Percentiles rank a stretch among this genome's conserved stretches.
These are phyloP conservation scores for Pleurotus salmoneostramineus DNA, from an alignment of 768 basidiomycete species.

Conservation along the genomic window DNA sequence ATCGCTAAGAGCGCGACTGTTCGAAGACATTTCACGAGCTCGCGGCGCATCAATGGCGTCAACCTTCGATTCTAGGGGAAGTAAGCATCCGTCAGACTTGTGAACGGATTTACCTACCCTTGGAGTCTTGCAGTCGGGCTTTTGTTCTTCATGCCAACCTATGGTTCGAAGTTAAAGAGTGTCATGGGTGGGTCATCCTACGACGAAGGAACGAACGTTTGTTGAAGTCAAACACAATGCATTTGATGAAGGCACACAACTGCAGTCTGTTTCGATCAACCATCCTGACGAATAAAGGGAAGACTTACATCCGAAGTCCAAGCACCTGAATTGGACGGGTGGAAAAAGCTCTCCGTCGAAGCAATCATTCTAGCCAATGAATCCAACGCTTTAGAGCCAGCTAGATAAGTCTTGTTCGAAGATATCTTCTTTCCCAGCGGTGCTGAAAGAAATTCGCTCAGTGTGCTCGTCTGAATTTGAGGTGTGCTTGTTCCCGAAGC, in stretches of 20 bases:
- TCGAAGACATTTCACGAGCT: slow-evolving; percentile 77
- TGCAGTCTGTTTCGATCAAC: slow-evolving; percentile 19
- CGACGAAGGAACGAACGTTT: slow-evolving; percentile 44
- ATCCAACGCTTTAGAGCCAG: slow-evolving; percentile 80
- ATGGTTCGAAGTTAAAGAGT: slow-evolving; percentile 5
- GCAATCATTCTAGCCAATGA: slow-evolving; percentile 82
- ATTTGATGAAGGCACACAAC: slow-evolving; percentile 85
- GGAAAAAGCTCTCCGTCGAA: slow-evolving; percentile 88
- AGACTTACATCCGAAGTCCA: slow-evolving; percentile 72
- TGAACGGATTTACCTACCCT: slow-evolving; percentile 26
- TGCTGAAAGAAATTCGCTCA: slow-evolving; percentile 57
- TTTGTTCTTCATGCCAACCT: slow-evolving; percentile 80
- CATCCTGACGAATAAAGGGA: background rate
- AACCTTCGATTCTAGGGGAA: slow-evolving; percentile 61
- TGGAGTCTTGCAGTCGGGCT: slow-evolving; percentile 79
- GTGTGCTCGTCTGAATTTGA: slow-evolving; percentile 37
- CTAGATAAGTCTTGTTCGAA: slow-evolving; percentile 57
- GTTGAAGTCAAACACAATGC: slow-evolving; percentile 80
- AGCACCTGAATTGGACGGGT: slow-evolving; percentile 81
- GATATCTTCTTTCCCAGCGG: slow-evolving; percentile 45
- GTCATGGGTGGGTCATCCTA: background rate
- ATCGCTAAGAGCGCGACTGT: slow-evolving; percentile 86
- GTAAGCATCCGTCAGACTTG: background rate
- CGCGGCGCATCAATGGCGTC: slow-evolving; percentile 73
- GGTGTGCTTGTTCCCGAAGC: slow-evolving; percentile 62